Conservation (phyloP, 2,329 filamentous ascomycete species). For the Verticillium longisporum region DNA sequence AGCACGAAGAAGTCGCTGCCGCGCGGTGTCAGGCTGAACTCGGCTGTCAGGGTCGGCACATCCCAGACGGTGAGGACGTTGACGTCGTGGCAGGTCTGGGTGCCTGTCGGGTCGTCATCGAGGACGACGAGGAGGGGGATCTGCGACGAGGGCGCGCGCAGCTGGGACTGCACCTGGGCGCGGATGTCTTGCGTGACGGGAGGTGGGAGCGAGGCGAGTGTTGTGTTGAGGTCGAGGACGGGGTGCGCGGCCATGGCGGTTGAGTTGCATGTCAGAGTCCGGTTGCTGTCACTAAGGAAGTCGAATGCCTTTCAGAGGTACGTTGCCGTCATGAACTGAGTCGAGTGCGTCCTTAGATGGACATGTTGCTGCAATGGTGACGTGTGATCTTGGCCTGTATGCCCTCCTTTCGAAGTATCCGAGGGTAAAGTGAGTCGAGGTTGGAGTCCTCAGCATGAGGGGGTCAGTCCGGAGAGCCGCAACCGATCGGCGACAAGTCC, state of each 20-base stretch:
- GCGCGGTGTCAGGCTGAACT: conserved; percentile 28
- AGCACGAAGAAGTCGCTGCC: conserved; percentile 49
- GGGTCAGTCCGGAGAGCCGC: neutral
- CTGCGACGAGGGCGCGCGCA: neutral
- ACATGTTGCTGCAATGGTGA: no score
- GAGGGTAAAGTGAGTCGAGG: no score
- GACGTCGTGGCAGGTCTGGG: conserved; percentile 51
- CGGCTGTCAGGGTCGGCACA: conserved; percentile 29
- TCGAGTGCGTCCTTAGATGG: no score
- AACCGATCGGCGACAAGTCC: neutral
- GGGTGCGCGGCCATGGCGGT: neutral
- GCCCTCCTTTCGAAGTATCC: no score
- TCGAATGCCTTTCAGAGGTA: no score
- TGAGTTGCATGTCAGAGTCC: no score
- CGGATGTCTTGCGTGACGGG: neutral
- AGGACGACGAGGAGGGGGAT: conserved; percentile 29
- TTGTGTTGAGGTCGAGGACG: neutral
- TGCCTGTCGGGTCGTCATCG: conserved; percentile 52
- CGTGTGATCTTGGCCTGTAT: no score
- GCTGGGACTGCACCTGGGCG: neutral
- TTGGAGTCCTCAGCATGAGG: neutral
- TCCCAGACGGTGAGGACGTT: conserved; percentile 49
- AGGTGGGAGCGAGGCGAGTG: conserved; percentile 1
- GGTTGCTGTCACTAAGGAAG: no score
- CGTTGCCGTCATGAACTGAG: no score